Evolutionary conservation across 2,329 filamentous ascomycete genomes (phyloP).

Genomic region (Hypoxylon rubiginosum): DNA sequence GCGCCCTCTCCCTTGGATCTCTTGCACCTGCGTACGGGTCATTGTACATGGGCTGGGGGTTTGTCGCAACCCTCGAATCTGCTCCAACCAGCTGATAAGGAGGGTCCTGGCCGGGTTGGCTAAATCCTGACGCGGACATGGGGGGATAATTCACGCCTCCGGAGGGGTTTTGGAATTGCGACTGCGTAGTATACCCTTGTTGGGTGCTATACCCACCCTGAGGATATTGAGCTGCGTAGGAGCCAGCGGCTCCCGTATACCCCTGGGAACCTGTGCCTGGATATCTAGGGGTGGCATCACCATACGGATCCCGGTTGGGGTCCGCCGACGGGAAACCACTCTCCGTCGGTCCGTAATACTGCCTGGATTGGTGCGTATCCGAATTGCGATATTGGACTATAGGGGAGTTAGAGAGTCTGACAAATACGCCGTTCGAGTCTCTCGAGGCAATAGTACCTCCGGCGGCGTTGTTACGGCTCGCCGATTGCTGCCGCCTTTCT

Average conservation of each 20-base stretch:
- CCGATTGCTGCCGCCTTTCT: constrained; percentile 69
- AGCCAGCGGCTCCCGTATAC: constrained; percentile 61
- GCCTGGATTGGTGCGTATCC: constrained; percentile 62
- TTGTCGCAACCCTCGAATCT: constrained; percentile 44
- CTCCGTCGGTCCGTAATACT: constrained; percentile 63
- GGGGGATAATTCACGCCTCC: constrained; percentile 46
- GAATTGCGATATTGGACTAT: constrained; percentile 71
- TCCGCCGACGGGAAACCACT: constrained; percentile 48
- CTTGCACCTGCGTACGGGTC: constrained; percentile 47
- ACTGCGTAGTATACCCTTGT: constrained; percentile 48
- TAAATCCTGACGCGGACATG: constrained; percentile 47
- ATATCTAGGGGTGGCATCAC: constrained; percentile 62
- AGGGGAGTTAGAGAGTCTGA: constrained; percentile 71
- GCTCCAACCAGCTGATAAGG: constrained; percentile 51
- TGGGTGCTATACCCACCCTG: constrained; percentile 51
- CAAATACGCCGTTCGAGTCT: constrained; percentile 62
- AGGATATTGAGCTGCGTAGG: constrained; percentile 52
- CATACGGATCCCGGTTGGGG: constrained; percentile 52
- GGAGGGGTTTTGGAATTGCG: constrained; percentile 47
- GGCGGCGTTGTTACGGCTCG: constrained; percentile 63
- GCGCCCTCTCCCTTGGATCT: constrained; percentile 47
- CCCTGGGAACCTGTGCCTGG: constrained; percentile 64
- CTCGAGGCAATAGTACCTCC: constrained; percentile 71
- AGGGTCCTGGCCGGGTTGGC: constrained; percentile 47
- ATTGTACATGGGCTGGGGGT: constrained; percentile 47